Evolutionary conservation across 495 filamentous ascomycete genomes (phyloP).

Genomic region (Hypomontagnella monticulosa): DNA sequence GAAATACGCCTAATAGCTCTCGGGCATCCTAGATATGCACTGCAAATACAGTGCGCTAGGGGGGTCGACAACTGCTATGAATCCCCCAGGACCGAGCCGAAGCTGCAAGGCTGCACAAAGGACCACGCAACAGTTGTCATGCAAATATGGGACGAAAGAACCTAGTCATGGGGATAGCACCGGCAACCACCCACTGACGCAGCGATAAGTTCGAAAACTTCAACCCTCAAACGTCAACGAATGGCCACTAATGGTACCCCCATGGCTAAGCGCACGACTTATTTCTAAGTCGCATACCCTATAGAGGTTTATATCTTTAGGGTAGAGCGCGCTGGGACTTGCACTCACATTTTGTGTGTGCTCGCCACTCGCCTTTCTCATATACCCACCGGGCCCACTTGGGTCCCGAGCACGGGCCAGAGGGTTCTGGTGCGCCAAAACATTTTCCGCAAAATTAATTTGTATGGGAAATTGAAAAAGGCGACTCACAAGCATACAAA

Average conservation of each 20-base stretch:
- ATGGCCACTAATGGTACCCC: neutral
- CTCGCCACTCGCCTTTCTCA: conserved; percentile 1
- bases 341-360: neutral
- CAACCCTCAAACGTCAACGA: neutral
- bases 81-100: conserved; percentile 1
- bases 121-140: conserved; percentile 19
- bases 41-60: neutral
- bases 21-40: conserved; percentile 24
- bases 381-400: conserved; percentile 13
- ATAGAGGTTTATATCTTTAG: neutral
- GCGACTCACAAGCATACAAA: neutral
- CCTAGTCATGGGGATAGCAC: neutral
- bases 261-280: neutral
- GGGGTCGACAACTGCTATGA: conserved; percentile 23
- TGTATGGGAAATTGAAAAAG: conserved; percentile 11
- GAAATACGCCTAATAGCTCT: conserved; percentile 37
- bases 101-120: conserved; percentile 15
- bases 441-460: conserved; percentile 9
- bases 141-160: conserved; percentile 4
- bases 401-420: neutral
- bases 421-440: conserved; percentile 1
- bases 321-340: neutral
- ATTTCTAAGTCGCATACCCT: conserved; percentile 2
- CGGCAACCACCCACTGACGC: neutral
- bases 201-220: neutral